Base-by-base conservation (phyloP, 148 eudicot genomes). In the Pouteria glomerata region DNA sequence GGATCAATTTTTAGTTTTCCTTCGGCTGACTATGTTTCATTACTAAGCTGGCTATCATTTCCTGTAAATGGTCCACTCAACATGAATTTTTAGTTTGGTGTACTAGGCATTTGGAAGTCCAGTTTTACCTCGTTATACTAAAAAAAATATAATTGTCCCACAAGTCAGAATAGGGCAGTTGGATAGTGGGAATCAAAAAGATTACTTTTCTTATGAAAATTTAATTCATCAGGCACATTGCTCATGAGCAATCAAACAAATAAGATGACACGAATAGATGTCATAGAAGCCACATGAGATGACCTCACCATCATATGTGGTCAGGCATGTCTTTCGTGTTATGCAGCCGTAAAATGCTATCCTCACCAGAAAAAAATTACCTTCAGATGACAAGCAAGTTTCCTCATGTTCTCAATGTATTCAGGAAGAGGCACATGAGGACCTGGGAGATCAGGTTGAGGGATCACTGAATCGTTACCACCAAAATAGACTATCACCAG, bases 341-440 rank as follows among this genome's bases (percentile, higher is more conserved):
- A 23, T 14, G 21, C 3, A 34, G 33, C 1, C 21, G 15, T 44
- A 35, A 61, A 52, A 51, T 53, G 12, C 33, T 19, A 57, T 61
- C 31, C 24, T 48, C 42, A 45, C 34, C 2, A 50, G 23, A 0
- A 51, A n/a, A n/a, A 21, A 12, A 47, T 68, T 82, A 88, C 93
- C 88, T 79, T 80, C 47, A 88, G 77, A 78, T 86, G 85, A 44
- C 62, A 66, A 45, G 83, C 90, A 59, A 88, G 84, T 59, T 80
- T 84, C 73, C 66, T 86, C 90, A 88, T 84, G 78, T 88, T 88
- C 27, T 80, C 85, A 24, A 82, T 66, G 60, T 88, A 88, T 73
- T 88, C 93, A 16, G 69, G 80, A 71, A 88, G 85, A 47, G 93
- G 93, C 8, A 88, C 93, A 69, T 86, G 90, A 76, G 89, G 82